Base-by-base conservation (phyloP, 2,329 filamentous ascomycete species). In the Sclerotinia glacialis region DNA sequence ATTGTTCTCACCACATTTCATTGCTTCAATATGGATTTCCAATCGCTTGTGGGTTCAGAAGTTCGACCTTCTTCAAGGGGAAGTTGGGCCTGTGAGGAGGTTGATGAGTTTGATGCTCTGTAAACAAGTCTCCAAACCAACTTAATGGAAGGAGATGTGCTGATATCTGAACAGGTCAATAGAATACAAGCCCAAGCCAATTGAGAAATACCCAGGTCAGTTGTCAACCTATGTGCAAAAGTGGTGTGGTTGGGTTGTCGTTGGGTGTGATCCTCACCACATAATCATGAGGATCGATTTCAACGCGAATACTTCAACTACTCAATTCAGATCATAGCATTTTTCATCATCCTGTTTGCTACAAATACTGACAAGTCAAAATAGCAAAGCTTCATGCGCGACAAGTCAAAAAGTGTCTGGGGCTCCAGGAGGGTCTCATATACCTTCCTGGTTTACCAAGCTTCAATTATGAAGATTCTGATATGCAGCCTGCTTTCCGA, bases 381-480 rank as follows among this genome's bases (percentile, higher is more conserved):
- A n/a, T 60, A 83, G 82, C 82, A 50, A 83, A 83, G 71, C 77
- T 79, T 69, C 82, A 84, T 75, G 82, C 81, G 44, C 78, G 77
- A 65, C 77, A 76, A 58, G 80, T 82, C 42, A 80, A 80, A 52
- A 75, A 76, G 52, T 76, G 79, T 61, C 77, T 84, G 52, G 75
- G 76, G 16, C 71, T 76, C 53, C 76, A 77, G 21, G 70, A 78
- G 53, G 83, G 85, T 34, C 75, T 88, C 64, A 83, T 88, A 60
- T 87, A 85, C 71, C 80, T 88, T 28, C 78, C 79, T 44, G 85
- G 85, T 31, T 78, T 82, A 61, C 78, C 80, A 4, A 80, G 80
- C 5, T 75, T 79, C 53, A 79, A 80, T 64, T 81, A 81, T 69
- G 83, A 85, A 67, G 86, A 89, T 71, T 86, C 84, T 37, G 86